phyloP scores from a whole-genome alignment of 73 alveolate species.

The Paramecium bursaria region DNA sequence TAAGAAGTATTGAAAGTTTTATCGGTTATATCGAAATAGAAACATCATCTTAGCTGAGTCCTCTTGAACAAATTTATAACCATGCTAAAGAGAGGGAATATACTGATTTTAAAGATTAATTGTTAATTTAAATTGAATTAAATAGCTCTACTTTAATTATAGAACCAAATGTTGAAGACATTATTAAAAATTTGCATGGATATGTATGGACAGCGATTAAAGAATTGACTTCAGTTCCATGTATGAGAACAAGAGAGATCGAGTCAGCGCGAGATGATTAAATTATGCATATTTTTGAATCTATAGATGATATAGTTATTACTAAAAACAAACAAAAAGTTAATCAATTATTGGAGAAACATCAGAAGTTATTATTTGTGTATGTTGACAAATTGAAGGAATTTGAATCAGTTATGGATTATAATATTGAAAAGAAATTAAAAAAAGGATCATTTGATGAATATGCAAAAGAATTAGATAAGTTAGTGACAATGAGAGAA shows the following conservation, averaged over 20 bases:
- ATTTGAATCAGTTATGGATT: constrained; percentile 34
- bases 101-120: constrained; percentile 11
- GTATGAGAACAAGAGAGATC: constrained; percentile 59
- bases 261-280: constrained; percentile 54
- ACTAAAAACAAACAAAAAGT: not conserved
- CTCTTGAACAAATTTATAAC: constrained; percentile 31
- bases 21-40: not conserved
- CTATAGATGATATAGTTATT: constrained; percentile 11
- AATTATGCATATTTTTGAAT: constrained; percentile 36
- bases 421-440: constrained; percentile 46
- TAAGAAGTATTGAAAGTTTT: constrained; percentile 36
- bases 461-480: constrained; percentile 59
- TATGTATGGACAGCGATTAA: constrained; percentile 51
- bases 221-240: constrained; percentile 55
- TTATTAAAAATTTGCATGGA: not conserved
- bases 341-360: constrained; percentile 3
- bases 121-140: constrained; percentile 19
- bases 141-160: not conserved
- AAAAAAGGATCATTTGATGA: constrained; percentile 60
- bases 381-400: constrained; percentile 42
- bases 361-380: not conserved
- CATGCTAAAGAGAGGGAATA: constrained; percentile 50
- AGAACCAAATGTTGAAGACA: constrained; percentile 50
- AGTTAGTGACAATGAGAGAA: constrained; percentile 25
- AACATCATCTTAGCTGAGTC: not conserved